A percentile compares a stretch with the other conserved stretches of the same genome.
These are phyloP conservation scores for Solanum chacoense DNA, from an alignment of 305 asterid genomes.

Conservation along the genomic window DNA sequence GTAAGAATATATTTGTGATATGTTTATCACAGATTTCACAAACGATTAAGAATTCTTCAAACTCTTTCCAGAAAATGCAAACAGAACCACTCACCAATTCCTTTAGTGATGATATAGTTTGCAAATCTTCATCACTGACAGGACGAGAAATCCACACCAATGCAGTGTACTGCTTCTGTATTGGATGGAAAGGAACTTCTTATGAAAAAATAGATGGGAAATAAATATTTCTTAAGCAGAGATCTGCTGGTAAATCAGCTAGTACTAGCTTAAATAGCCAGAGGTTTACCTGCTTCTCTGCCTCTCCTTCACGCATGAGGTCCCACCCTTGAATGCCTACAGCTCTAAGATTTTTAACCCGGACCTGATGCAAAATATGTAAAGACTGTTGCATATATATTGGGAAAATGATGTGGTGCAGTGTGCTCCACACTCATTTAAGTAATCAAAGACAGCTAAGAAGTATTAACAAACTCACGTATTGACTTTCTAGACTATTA, in stretches of 20 bases:
- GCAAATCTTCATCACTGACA: conserved; percentile 37
- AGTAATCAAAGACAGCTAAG: conserved; percentile 5
- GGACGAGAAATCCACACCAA: conserved; percentile 88
- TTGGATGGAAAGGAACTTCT: neutral
- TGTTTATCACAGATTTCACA: neutral
- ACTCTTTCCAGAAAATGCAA: neutral
- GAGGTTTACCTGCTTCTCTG: conserved; percentile 74
- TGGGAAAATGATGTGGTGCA: neutral
- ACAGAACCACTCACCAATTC: conserved; percentile 42
- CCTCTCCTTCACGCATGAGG: conserved; percentile 96
- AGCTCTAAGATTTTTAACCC: conserved; percentile 63
- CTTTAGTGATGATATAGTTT: conserved; percentile 34
- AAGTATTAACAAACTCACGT: conserved; percentile 31
- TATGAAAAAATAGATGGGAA: neutral
- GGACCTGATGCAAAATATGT: conserved; percentile 35
- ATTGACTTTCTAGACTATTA: conserved; percentile 46
- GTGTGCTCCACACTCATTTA: neutral
- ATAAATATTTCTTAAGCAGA: neutral
- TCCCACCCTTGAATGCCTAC: conserved; percentile 78
- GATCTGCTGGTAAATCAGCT: neutral
- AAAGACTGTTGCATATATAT: neutral
- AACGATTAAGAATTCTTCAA: neutral
- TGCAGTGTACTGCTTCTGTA: conserved; percentile 88
- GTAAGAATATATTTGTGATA: neutral
- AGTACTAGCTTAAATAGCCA: neutral